Evolutionary conservation across 129 eudicot species (phyloP).

Genomic region (Chrysanthemum lavandulifolium): DNA sequence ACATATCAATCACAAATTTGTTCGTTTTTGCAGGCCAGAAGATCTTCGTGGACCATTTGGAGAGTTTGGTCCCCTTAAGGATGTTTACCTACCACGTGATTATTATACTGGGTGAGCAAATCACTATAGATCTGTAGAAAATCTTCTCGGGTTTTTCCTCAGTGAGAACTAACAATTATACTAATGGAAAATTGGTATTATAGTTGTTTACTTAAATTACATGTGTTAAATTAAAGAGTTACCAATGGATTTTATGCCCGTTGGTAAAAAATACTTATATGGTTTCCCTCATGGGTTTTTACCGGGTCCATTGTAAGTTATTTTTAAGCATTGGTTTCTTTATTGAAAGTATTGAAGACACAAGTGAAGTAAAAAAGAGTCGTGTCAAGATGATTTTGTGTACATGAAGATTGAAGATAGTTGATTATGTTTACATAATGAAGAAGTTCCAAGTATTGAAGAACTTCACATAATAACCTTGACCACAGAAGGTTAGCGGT

Average conservation of each 20-base stretch:
- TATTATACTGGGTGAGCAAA: slow-evolving; percentile 69
- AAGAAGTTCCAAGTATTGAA: slow-evolving; percentile 68
- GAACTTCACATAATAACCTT: slow-evolving; percentile 54
- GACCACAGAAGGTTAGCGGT: slow-evolving; percentile 68
- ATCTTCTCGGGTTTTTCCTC: slow-evolving; percentile 8
- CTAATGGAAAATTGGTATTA: no score
- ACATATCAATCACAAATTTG: not conserved
- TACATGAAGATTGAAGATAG: slow-evolving; percentile 70
- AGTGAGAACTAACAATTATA: not conserved
- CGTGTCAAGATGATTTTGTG: slow-evolving; percentile 59
- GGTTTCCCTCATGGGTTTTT: no score
- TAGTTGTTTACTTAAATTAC: no score
- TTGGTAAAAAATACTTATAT: no score
- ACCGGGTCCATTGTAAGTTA: no score
- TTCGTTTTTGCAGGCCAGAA: slow-evolving; percentile 54
- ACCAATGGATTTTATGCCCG: no score
- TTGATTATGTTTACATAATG: slow-evolving; percentile 48
- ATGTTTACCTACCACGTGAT: slow-evolving; percentile 65
- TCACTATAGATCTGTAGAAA: slow-evolving; percentile 2
- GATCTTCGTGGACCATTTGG: slow-evolving; percentile 70
- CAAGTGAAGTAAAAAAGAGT: slow-evolving; percentile 47
- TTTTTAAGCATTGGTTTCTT: slow-evolving; percentile 31
- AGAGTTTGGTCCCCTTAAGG: slow-evolving; percentile 60
- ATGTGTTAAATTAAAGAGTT: no score
- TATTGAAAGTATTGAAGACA: slow-evolving; percentile 65